A percentile compares a stretch with the other conserved stretches of the same genome.
These are phyloP conservation scores for Xylaria sp. DNA, from an alignment of 2,329 filamentous ascomycete genomes.

Conservation along the genomic window DNA sequence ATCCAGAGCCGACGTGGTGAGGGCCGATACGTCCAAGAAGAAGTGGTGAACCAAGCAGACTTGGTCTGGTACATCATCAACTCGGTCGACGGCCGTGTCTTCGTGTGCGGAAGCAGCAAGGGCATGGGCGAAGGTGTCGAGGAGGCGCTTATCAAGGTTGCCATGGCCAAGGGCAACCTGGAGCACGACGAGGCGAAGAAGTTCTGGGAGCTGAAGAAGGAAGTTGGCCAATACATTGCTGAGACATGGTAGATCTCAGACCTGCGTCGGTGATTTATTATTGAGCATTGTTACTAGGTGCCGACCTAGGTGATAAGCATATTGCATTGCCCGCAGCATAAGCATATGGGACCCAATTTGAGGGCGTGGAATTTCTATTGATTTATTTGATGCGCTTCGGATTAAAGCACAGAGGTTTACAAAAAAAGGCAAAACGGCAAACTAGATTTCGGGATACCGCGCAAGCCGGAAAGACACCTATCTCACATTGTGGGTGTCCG, in stretches of 20 bases:
- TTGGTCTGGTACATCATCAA: conserved; percentile 99
- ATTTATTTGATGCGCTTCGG: conserved; percentile 17
- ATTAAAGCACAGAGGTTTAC: conserved; percentile 5
- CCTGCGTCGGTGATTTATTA: neutral
- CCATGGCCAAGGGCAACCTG: conserved; percentile 91
- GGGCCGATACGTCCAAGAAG: conserved; percentile 94
- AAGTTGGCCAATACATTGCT: conserved; percentile 94
- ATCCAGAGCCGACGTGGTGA: conserved; percentile 81
- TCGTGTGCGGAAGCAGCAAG: conserved; percentile 94
- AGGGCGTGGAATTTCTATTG: conserved; percentile 6
- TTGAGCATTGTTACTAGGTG: neutral
- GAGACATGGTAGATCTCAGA: conserved; percentile 69
- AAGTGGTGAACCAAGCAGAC: conserved; percentile 89
- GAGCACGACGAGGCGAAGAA: conserved; percentile 82
- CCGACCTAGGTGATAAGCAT: no score
- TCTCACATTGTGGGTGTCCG: conserved; percentile 4
- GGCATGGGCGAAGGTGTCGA: conserved; percentile 99
- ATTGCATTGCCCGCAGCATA: conserved; percentile 2
- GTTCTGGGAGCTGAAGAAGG: conserved; percentile 94
- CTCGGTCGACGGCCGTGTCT: conserved; percentile 92
- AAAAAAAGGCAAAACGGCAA: conserved; percentile 10
- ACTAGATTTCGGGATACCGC: conserved; percentile 22
- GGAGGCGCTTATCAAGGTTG: conserved; percentile 85
- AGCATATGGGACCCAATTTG: neutral
- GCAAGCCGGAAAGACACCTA: conserved; percentile 22